Base-by-base conservation (phyloP, 805 yeast species). In the Zygotorulaspora florentina region DNA sequence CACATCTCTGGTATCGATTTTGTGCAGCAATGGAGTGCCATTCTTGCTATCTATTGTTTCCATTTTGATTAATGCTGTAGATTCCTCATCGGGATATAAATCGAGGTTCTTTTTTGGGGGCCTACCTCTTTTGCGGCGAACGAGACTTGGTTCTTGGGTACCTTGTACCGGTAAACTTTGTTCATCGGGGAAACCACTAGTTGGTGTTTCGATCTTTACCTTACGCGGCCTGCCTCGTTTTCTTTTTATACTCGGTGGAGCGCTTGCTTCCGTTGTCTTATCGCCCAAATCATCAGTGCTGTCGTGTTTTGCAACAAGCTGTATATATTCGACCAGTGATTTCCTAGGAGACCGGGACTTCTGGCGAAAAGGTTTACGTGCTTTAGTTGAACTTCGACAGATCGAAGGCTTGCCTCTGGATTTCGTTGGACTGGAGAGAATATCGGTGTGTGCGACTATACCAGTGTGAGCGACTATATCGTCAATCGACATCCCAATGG, bases 401-500 rank as follows among this genome's bases (percentile, higher is more conserved):
- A 33, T n/a, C 2, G 16, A 17, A 13, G 29, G 39, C 18, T 36
- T 43, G 20, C 43, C 42, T 35, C 42, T 17, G 12, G 26, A 30
- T 35, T 47, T 55, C 4, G 50, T 41, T 2, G 64, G 62, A 3
- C 58, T 52, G 1, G 61, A 55, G 15, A 58, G 28, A 8, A 59
- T 57, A 41, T 58, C 64, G 3, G 34, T 45, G 41, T 59, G 64
- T 8, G 33, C 46, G n/a, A 55, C 54, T 38, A 59, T 54, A 43
- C 52, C 62, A 5, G 34, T 45, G 41, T 59, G 64, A 8, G 33
- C 46, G n/a, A 55, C 54, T 38, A 59, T 54, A 43, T 53, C 62
- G 26, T 40, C 45, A 30, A 39, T 47, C n/a, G 47, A 27, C 47
- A 43, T 43, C 8, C 17, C 30, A n/a, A 23, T 15, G 35, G 16